Conservation (phyloP, 768 basidiomycete species). For the Sporobolomyces roseus region DNA sequence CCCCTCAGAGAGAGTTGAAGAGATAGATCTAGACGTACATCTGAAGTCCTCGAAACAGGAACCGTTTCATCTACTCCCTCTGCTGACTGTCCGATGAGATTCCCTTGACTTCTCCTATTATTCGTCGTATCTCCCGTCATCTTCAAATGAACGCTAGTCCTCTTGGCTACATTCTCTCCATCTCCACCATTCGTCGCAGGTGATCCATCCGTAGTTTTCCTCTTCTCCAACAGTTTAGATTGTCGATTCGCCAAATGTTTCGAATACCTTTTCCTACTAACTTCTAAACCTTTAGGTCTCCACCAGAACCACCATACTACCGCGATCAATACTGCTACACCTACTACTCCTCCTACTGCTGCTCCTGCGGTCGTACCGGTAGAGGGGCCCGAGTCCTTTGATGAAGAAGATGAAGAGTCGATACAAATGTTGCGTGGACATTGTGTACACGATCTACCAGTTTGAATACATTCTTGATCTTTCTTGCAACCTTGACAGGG, state of each 20-base stretch:
- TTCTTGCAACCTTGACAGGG: constrained; percentile 36
- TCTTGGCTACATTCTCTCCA: constrained; percentile 6
- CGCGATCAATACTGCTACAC: constrained; percentile 33
- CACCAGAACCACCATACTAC: constrained; percentile 45
- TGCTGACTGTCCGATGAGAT: neutral
- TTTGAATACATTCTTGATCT: constrained; percentile 34
- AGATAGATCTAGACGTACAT: constrained; percentile 8
- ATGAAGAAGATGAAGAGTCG: neutral
- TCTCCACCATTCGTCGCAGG: neutral
- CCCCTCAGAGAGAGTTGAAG: neutral
- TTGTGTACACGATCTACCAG: constrained; percentile 22
- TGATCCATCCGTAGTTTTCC: neutral
- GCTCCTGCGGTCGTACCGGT: constrained; percentile 40
- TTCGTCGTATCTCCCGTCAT: constrained; percentile 2
- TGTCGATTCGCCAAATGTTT: constrained; percentile 29
- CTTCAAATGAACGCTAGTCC: constrained; percentile 31
- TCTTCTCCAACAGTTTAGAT: constrained; percentile 14
- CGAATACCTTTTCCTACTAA: constrained; percentile 32
- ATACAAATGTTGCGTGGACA: constrained; percentile 42
- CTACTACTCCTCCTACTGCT: constrained; percentile 42
- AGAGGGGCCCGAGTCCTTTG: neutral
- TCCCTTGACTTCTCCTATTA: constrained; percentile 8
- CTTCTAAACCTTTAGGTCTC: constrained; percentile 33
- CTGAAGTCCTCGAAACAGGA: constrained; percentile 17
- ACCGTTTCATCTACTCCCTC: constrained; percentile 12